These are phyloP conservation scores for Bauhinia variegata DNA, from an alignment of 306 rosid genomes.

Conservation along the genomic window DNA sequence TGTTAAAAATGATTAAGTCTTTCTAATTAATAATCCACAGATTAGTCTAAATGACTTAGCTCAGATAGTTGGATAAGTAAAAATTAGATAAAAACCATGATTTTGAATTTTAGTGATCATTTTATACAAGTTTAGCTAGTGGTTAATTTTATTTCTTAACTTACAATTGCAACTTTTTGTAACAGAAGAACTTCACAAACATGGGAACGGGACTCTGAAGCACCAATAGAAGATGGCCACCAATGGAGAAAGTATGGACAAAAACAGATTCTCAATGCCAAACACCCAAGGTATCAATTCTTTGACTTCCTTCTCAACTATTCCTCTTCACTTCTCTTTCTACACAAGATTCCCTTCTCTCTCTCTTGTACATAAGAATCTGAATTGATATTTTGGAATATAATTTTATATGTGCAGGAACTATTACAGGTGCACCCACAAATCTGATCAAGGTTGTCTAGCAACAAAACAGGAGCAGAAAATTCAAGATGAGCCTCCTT, in stretches of 20 bases:
- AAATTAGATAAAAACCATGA: too few species aligned
- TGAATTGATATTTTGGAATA: too few species aligned
- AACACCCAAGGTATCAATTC: slow-evolving; percentile 49
- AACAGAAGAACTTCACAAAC: slow-evolving; percentile 53
- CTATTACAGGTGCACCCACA: slow-evolving; percentile 82
- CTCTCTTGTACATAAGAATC: neutral
- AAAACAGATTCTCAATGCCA: slow-evolving; percentile 48
- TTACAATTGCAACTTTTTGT: slow-evolving; percentile 14
- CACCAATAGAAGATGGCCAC: slow-evolving; percentile 57
- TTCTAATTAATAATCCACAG: too few species aligned
- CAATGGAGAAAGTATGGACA: slow-evolving; percentile 88
- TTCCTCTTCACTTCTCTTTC: neutral
- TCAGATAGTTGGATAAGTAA: too few species aligned
- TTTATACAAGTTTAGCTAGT: too few species aligned
- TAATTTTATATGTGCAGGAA: slow-evolving; percentile 42
- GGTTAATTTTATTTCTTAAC: neutral
- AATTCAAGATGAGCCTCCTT: slow-evolving; percentile 57
- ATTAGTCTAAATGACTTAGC: too few species aligned
- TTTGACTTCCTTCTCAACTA: too few species aligned
- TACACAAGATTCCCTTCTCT: too few species aligned
- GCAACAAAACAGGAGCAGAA: slow-evolving; percentile 78
- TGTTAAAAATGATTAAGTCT: too few species aligned
- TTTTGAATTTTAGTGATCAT: too few species aligned
- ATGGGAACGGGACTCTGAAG: slow-evolving; percentile 44
- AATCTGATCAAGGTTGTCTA: slow-evolving; percentile 61